Percentiles rank a stretch among this genome's conserved stretches.
phyloP scores from a whole-genome alignment of 108 stramenopile species.

The Cyclotella kingstonii region DNA sequence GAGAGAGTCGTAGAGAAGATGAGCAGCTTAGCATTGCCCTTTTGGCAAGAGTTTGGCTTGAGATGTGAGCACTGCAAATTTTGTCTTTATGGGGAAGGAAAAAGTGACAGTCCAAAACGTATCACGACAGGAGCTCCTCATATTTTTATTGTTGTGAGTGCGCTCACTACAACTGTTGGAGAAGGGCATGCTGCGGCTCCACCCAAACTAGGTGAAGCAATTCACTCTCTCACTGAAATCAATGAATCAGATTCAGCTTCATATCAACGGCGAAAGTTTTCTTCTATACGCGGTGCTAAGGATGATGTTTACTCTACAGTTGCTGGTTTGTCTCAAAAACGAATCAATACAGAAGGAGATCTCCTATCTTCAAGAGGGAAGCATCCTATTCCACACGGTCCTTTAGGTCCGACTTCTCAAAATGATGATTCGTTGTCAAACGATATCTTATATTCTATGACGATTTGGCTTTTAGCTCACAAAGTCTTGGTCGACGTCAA shows the following conservation, averaged over 20 bases:
- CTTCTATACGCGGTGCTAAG: not conserved
- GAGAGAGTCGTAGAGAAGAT: constrained; percentile 48
- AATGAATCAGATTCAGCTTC: not conserved
- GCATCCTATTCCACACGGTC: not conserved
- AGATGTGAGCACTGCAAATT: constrained; percentile 23
- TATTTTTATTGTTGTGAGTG: constrained; percentile 38
- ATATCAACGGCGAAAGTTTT: not conserved
- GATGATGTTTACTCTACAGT: too few species aligned
- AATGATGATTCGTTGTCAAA: constrained; percentile 17
- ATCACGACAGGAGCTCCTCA: constrained; percentile 19
- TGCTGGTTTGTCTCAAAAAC: too few species aligned
- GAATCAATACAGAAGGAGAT: not conserved
- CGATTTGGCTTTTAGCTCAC: constrained; percentile 64
- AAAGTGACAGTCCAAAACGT: constrained; percentile 21
- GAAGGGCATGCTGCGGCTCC: constrained; percentile 1
- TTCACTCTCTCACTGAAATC: constrained; percentile 11
- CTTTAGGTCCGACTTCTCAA: not conserved
- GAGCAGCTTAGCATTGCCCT: constrained; percentile 50
- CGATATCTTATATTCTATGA: constrained; percentile 59
- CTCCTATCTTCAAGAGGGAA: not conserved
- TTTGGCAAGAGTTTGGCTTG: constrained; percentile 62
- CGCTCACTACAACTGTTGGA: constrained; percentile 28
- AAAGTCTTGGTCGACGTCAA: constrained; percentile 54
- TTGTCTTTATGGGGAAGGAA: constrained; percentile 37
- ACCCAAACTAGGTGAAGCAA: constrained; percentile 36